Evolutionary conservation across 129 eudicot genomes (phyloP), one percentile per base, ranked within the genome.

Genomic region (Helichrysum umbraculigerum): DNA sequence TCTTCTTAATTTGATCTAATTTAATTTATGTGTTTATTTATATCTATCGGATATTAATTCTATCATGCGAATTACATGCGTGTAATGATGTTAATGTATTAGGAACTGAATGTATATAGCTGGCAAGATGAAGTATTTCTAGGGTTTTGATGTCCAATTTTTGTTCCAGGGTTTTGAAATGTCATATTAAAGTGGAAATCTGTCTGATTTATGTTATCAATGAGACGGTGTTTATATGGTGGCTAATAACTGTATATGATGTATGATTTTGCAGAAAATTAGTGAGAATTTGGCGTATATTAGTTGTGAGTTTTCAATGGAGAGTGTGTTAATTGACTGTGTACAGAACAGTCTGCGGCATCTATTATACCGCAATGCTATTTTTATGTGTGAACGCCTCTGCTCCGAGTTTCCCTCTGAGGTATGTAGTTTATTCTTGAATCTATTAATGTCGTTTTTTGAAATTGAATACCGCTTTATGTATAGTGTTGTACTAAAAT

Each of bases 391-490:
- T 75, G 93, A 94, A 59, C 97, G 97, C 16, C 97, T 94, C 74
- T 94, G 99, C 62, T 88, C 99, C 5, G 93, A 94, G 86, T 94
- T 91, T 72, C 96, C 97, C 20, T 82, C 97, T 0, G 99, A 94
- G 97, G 98, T 94, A 67, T 42, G 47, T 35, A 22, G 52, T 17
- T 35, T 19, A 33, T 59, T 7, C 6, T 28, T n/a, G 5, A 8
- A 1, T 34, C 16, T 47, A 52, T 63, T 28, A 25, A 47, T 50
- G 59, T 37, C 6, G 2, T 21, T 65, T 37, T 50, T 51, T 57
- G 0, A 73, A 76, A 74, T 74, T 67, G 50, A 19, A 37, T 61
- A 20, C 22, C 16, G 33, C 15, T 17, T 44, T 34, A 52, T 79
- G 67, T 52, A 11, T 3, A 28, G 73, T 21, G 6, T 25, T 17